Evolutionary conservation across 495 filamentous ascomycete genomes (phyloP).

Genomic region (Polyplosphaeria fusca): DNA sequence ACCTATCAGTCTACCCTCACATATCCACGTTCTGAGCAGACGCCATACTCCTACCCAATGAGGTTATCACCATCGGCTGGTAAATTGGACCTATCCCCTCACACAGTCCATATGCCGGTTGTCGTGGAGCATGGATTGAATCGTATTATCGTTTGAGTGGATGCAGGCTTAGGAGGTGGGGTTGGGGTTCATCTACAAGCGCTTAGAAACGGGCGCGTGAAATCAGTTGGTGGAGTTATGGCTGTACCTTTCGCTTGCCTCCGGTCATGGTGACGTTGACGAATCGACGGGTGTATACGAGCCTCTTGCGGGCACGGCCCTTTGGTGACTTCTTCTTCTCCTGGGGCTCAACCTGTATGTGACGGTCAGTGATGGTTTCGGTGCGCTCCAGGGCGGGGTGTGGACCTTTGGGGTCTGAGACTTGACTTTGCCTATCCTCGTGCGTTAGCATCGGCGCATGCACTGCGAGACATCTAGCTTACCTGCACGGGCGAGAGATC

Average conservation of each 20-base stretch:
- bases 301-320: slow-evolving; percentile 97
- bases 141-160: too few species aligned
- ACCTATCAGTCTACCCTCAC: too few species aligned
- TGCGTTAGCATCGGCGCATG: not conserved
- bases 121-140: not conserved
- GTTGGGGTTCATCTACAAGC: slow-evolving; percentile 60
- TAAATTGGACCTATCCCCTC: not conserved
- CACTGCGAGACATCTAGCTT: too few species aligned
- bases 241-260: slow-evolving; percentile 94
- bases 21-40: too few species aligned
- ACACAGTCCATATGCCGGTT: not conserved
- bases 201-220: not conserved
- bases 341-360: slow-evolving; percentile 71
- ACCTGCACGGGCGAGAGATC: slow-evolving; percentile 87
- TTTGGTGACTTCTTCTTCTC: slow-evolving; percentile 94
- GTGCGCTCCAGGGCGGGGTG: too few species aligned
- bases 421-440: slow-evolving; percentile 69
- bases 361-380: not conserved
- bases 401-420: slow-evolving; percentile 87
- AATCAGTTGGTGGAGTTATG: not conserved
- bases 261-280: slow-evolving; percentile 99
- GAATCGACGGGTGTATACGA: slow-evolving; percentile 95
- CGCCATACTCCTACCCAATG: not conserved
- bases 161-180: slow-evolving; percentile 43
- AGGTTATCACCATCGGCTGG: not conserved